Evolutionary conservation across 306 rosid genomes (phyloP), one percentile per base, ranked within the genome.

Genomic region (Dalbergia cultrata): DNA sequence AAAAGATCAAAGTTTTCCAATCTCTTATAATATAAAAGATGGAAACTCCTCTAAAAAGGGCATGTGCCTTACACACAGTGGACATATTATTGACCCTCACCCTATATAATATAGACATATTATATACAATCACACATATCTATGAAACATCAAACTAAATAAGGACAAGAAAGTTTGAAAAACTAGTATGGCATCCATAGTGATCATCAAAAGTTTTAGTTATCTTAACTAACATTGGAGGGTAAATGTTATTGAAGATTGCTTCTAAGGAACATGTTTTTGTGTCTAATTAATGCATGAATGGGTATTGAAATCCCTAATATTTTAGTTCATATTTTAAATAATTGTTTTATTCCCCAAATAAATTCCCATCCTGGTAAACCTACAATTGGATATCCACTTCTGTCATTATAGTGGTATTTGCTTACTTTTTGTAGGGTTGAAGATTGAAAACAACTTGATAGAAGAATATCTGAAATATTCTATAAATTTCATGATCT

Each of bases 401-500:
- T 59, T 22, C 8, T 21, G 10, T 50, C 44, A 61, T 50, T 45
- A 8, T 50, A 61, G 54, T 50, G 72, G 33, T 61, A 53, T 53
- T 61, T 13, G 34, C 67, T 22, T 31, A 71, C 5, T 4, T 52
- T 80, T 47, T 52, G 37, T 69, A 19, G 53, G 70, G 14, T 63
- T 13, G 47, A 69, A 69, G 71, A 26, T 44, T 70, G 35, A 45
- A 81, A 70, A 68, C 44, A 8, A 44, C 66, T 13, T 68, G n/a
- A 79, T 62, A 61, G 68, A 67, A 61, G 57, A 67, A 19, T 18
- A 18, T 17, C 7, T 56, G 13, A 39, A 74, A 50, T 43, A 39
- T 26, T 18, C 14, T 21, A 2, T 70, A 63, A 79, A n/a, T 70
- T 50, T 74, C 69, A 17, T 7, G n/a, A 70, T 68, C 74, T 74